A percentile compares a stretch with the other conserved stretches of the same genome.
Evolutionary conservation across 441 rosid genomes (phyloP).

Genomic region (Viola pubescens): DNA sequence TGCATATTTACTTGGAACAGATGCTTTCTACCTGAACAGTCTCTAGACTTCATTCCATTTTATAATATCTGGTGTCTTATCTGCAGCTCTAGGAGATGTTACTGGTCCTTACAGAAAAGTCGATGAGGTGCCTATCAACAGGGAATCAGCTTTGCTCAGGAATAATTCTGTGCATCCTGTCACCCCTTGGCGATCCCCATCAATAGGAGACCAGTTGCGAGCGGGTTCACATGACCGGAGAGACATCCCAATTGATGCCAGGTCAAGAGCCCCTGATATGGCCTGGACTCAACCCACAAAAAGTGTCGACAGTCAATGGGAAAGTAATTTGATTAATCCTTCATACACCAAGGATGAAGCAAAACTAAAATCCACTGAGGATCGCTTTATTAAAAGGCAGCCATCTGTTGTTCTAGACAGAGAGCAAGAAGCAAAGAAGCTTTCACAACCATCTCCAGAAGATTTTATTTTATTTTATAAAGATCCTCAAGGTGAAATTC

Average conservation of each 20-base stretch:
- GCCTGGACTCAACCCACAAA: constrained; percentile 45
- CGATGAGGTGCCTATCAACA: constrained; percentile 36
- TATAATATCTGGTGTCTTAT: constrained; percentile 15
- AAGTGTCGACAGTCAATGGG: constrained; percentile 39
- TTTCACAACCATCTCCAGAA: constrained; percentile 57
- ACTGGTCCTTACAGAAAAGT: constrained; percentile 33
- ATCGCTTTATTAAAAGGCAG: constrained; percentile 56
- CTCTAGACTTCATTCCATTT: background rate
- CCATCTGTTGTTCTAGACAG: constrained; percentile 49
- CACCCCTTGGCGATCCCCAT: constrained; percentile 49
- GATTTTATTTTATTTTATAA: constrained; percentile 66
- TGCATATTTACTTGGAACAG: too few relatives aligned
- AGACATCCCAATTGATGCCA: constrained; percentile 42
- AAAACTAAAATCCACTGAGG: constrained; percentile 54
- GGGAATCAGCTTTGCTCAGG: constrained; percentile 41
- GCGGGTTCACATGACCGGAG: constrained; percentile 38
- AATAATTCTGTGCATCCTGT: constrained; percentile 34
- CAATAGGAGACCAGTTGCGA: constrained; percentile 42
- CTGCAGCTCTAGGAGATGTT: constrained; percentile 52
- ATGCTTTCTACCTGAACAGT: too few relatives aligned
- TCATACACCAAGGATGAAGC: constrained; percentile 50
- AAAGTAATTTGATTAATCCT: constrained; percentile 34
- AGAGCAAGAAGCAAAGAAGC: constrained; percentile 64
- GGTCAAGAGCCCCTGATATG: constrained; percentile 37
- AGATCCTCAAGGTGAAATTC: constrained; percentile 96